phyloP scores from a whole-genome alignment of 371 early-diverging fungal species.

The Apophysomyces sp. region DNA sequence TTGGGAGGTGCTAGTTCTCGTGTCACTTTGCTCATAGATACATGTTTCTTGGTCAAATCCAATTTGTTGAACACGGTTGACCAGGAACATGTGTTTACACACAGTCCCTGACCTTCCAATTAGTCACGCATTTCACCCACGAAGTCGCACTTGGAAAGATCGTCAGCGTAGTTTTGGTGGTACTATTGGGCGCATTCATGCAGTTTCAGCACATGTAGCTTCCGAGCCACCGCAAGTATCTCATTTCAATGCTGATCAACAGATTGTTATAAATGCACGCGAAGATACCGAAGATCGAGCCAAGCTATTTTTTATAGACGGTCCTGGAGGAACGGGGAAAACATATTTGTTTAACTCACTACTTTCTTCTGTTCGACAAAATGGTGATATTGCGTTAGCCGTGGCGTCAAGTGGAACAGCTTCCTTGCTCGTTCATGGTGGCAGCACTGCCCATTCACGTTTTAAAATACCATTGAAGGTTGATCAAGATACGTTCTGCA shows the following conservation, averaged over 20 bases:
- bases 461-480: conserved; percentile 24
- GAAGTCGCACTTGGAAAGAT: too few relatives aligned
- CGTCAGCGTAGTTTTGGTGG: conserved; percentile 4
- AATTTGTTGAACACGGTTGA: not conserved
- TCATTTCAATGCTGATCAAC: not conserved
- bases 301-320: conserved; percentile 2
- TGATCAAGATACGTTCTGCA: conserved; percentile 10
- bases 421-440: conserved; percentile 25
- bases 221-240: not conserved
- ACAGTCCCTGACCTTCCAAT: too few relatives aligned
- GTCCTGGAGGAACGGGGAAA: conserved; percentile 5
- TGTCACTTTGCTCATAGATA: not conserved
- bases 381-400: not conserved
- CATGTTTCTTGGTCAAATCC: not conserved
- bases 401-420: conserved; percentile 28
- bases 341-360: conserved; percentile 8
- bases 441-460: conserved; percentile 23
- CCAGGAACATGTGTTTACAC: not conserved
- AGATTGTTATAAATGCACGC: not conserved
- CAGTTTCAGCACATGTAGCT: not conserved
- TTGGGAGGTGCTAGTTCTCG: not conserved
- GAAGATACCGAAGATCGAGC: not conserved
- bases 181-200: not conserved
- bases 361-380: not conserved
- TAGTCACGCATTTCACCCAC: too few relatives aligned